Base-by-base conservation (phyloP, 2,329 filamentous ascomycete genomes). In the Xenoacremonium recifei region DNA sequence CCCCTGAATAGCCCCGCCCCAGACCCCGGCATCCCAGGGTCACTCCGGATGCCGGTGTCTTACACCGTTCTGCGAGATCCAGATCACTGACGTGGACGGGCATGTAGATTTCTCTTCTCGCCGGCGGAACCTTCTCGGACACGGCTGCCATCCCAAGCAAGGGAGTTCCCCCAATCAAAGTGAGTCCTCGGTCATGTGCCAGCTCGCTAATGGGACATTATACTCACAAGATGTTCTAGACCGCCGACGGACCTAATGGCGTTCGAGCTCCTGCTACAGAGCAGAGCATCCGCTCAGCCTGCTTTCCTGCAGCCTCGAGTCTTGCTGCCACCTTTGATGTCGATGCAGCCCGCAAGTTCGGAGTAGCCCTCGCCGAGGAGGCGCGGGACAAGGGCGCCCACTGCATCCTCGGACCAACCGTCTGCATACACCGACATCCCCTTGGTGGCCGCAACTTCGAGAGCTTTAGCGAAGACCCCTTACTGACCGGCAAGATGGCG, bases 241-340 rank as follows among this genome's bases (percentile, higher is more conserved):
- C 54, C 11, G 58, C 55, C 13, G 55, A 58, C 35, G 55, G 55
- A 5, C 55, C 55, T 29, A 58, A 58, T 35, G 55, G 55, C n/a
- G 55, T 55, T 30, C 49, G 55, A 40, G 55, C 55, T 21, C 53
- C 44, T 40, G 45, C 55, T 15, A 58, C 57, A 35, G 40, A 42
- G n/a, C 52, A 41, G 7, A 49, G 53, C n/a, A 57, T 53, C 18
- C 46, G 45, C 6, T 55, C 55, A 23, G 55, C 55, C 23, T 58
- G 55, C 43, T 58, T 58, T 30, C 58, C 57, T 9, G 61, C 54
- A 23, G 63, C 59, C 17, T 62, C 58, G 39, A 49, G 54, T 19
- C 53, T 86, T 47, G 82, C 80, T 6, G 79, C 82, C 15, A 84
- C 82, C 16, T 86, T 80, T 69, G 80, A 85, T 54, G 54, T 70